Evolutionary conservation across 768 basidiomycete species (phyloP), one percentile per base, ranked within the genome.

Genomic region (Kondoa malvinella): DNA sequence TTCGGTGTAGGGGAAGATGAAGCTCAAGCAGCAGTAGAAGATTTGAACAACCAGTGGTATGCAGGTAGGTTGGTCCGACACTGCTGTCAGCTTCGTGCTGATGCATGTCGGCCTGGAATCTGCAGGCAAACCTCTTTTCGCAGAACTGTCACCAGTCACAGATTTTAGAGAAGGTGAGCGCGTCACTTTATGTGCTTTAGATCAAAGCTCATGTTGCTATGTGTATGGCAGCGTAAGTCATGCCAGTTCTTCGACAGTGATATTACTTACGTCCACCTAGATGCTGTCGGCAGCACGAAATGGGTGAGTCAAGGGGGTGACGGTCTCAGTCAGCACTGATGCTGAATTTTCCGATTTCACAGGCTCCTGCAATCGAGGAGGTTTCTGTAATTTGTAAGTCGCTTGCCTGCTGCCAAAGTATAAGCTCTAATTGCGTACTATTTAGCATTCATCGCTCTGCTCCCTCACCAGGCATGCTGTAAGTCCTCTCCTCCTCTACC

Each of bases 201-300:
- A 50, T 50, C 40, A 50, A 8, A 50, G 40, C 40, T 50, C 12
- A 50, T 50, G 21, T 8, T 50, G 8, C 40, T 50, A 8, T 21
- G 8, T 50, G 8, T 50, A 8, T 50, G 12, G 21, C 40, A 50
- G 40, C 40, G 40, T 50, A 50, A 50, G 40, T 21, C 21, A 50
- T 8, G 8, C 40, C 21, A 8, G 12, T 21, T 8, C 40, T 8
- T 50, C 40, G 21, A 21, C 8, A 8, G 40, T 8, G 40, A 8
- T 8, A 50, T 21, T 50, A 50, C 40, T 50, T 8, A 50, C 12
- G 8, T 50, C 21, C 40, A 21, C 40, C 12, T 21, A 50, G 40
- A 50, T 99, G 95, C 76, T 99, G 95, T 77, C 84, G 95, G 60
- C 95, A 99, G 78, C 97, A 99, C 74, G 95, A 99, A 77, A 88